These are phyloP conservation scores for Angophora floribunda DNA, from an alignment of 345 rosid species.

Conservation along the genomic window DNA sequence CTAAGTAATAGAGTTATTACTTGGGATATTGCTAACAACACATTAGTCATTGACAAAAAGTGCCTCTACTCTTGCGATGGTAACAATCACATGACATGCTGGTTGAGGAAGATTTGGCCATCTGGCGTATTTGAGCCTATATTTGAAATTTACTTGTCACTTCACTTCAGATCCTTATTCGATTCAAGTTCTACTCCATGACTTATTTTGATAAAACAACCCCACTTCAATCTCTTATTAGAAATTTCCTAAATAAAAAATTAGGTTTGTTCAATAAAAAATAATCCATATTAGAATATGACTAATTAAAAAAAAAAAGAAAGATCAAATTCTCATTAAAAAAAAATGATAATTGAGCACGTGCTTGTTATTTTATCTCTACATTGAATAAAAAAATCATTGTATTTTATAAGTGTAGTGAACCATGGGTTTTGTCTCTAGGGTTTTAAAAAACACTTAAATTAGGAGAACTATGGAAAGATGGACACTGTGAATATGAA, in stretches of 20 bases:
- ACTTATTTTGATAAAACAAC: accelerated
- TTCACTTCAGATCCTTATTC: accelerated
- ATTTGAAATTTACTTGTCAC: too few relatives aligned
- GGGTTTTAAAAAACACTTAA: background rate
- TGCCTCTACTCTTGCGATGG: background rate
- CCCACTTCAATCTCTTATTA: background rate
- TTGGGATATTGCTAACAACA: background rate
- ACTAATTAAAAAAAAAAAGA: background rate
- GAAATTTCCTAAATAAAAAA: background rate
- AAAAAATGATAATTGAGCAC: background rate
- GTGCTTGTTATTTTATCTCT: background rate
- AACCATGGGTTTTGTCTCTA: background rate
- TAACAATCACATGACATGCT: background rate
- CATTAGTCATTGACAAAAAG: background rate
- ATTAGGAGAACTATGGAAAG: background rate
- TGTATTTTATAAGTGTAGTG: background rate
- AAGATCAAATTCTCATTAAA: background rate
- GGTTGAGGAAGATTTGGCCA: background rate
- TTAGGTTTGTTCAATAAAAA: background rate
- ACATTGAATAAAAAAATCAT: background rate
- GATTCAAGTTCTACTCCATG: background rate
- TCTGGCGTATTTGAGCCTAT: accelerated
- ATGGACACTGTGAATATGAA: background rate
- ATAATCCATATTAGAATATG: background rate
- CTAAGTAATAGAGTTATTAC: background rate